Conservation (phyloP, 805 yeast genomes). For the Zygosaccharomyces rouxii region DNA sequence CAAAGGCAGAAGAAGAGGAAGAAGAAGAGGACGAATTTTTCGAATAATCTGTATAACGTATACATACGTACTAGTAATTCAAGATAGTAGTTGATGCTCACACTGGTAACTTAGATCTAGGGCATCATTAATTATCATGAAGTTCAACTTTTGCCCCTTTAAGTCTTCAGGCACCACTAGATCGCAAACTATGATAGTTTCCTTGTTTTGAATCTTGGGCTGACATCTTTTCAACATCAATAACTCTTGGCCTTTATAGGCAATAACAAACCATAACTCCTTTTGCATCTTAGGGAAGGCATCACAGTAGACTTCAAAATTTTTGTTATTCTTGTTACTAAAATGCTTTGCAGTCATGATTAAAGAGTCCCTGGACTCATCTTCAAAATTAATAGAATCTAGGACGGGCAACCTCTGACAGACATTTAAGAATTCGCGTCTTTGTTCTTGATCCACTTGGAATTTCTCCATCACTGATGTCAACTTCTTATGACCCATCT, state of each 20-base stretch:
- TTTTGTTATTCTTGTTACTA: conserved; percentile 44
- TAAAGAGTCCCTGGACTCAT: conserved; percentile 40
- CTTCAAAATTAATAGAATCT: conserved; percentile 40
- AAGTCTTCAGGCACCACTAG: conserved; percentile 49
- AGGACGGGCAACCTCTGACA: conserved; percentile 57
- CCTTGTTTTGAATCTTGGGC: conserved; percentile 41
- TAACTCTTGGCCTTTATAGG: conserved; percentile 49
- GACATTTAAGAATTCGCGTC: conserved; percentile 48
- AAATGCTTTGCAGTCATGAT: conserved; percentile 49
- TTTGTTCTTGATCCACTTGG: conserved; percentile 41
- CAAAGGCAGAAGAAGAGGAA: conserved; percentile 21
- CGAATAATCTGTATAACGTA: conserved; percentile 28
- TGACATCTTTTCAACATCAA: conserved; percentile 70
- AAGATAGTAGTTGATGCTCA: conserved; percentile 17
- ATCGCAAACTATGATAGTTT: conserved; percentile 37
- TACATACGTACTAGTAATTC: not conserved
- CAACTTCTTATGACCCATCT: conserved; percentile 35
- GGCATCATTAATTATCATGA: conserved; percentile 62
- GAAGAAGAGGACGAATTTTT: conserved; percentile 45
- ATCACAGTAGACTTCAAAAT: conserved; percentile 69
- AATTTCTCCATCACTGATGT: conserved; percentile 13
- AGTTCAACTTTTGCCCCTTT: conserved; percentile 42
- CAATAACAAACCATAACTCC: conserved; percentile 87
- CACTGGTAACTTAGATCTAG: conserved; percentile 47
- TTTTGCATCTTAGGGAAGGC: conserved; percentile 86